phyloP scores from a whole-genome alignment of 768 basidiomycete genomes.

The Trametes punicea region DNA sequence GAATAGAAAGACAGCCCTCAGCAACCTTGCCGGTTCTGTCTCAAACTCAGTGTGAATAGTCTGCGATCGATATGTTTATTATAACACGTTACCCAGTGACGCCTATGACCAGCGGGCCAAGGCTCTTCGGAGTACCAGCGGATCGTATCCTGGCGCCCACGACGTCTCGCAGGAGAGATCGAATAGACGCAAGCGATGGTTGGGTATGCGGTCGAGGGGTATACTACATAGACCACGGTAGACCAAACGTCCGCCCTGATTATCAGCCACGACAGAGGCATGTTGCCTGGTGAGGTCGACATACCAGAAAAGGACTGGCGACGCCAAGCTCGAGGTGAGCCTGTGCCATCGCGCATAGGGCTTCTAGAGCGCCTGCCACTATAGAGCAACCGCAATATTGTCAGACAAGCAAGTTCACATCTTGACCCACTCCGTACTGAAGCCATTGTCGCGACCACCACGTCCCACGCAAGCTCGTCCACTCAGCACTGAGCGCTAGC shows the following conservation, averaged over 20 bases:
- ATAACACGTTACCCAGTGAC: constrained; percentile 66
- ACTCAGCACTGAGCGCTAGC: too few species aligned
- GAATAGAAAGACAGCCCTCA: constrained; percentile 68
- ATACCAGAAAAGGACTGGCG: constrained; percentile 78
- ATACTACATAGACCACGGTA: constrained; percentile 48
- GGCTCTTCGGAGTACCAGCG: constrained; percentile 55
- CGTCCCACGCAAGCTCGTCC: too few species aligned
- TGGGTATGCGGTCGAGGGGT: constrained; percentile 80
- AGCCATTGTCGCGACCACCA: too few species aligned
- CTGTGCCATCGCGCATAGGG: constrained; percentile 74
- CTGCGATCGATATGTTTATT: background rate
- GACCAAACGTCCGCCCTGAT: too few species aligned
- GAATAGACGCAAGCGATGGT: constrained; percentile 53
- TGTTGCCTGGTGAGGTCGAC: too few species aligned
- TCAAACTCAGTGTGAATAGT: background rate
- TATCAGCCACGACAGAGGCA: too few species aligned
- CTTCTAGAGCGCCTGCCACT: constrained; percentile 87
- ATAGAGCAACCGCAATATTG: too few species aligned
- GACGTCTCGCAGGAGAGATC: constrained; percentile 50
- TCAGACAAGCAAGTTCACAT: too few species aligned
- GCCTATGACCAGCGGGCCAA: constrained; percentile 79
- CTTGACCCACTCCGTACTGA: background rate
- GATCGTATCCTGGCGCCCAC: constrained; percentile 49
- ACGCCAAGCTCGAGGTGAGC: constrained; percentile 75
- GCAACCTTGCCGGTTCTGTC: constrained; percentile 78